A percentile compares a stretch with the other conserved stretches of the same genome.
Conservation (phyloP, 2,329 filamentous ascomycete species). For the Alternaria arborescens region DNA sequence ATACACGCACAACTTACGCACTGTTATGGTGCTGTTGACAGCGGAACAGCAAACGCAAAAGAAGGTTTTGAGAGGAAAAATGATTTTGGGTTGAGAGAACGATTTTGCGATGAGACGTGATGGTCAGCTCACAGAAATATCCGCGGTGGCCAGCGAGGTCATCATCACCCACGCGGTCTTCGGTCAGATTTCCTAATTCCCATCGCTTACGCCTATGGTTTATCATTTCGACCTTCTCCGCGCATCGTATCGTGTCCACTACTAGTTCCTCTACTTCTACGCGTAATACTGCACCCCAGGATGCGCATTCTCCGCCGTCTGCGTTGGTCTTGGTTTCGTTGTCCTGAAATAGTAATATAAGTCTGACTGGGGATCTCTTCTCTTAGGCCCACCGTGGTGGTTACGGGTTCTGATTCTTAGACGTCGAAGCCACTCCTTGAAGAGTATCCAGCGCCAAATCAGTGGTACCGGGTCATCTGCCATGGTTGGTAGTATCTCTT, state of each 20-base stretch:
- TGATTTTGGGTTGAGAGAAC: background rate
- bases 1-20: background rate
- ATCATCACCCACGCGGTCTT: background rate
- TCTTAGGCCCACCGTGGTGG: constrained; percentile 4
- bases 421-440: constrained; percentile 7
- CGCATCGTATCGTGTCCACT: background rate
- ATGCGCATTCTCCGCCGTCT: constrained; percentile 4
- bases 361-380: constrained; percentile 1
- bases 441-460: background rate
- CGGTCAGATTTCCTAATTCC: too few species aligned
- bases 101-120: background rate
- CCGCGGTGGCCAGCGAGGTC: background rate
- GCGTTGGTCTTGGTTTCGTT: background rate
- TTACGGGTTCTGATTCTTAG: constrained; percentile 4
- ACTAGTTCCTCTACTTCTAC: background rate
- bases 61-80: background rate
- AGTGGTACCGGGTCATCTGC: background rate
- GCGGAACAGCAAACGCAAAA: background rate
- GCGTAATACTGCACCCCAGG: constrained; percentile 6
- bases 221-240: background rate
- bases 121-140: background rate
- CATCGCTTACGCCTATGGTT: background rate
- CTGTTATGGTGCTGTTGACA: background rate
- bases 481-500: background rate
- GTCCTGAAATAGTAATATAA: constrained; percentile 13